These are phyloP conservation scores for Leptomonas pyrrhocoris DNA, from an alignment of 208 protist species.

Conservation along the genomic window DNA sequence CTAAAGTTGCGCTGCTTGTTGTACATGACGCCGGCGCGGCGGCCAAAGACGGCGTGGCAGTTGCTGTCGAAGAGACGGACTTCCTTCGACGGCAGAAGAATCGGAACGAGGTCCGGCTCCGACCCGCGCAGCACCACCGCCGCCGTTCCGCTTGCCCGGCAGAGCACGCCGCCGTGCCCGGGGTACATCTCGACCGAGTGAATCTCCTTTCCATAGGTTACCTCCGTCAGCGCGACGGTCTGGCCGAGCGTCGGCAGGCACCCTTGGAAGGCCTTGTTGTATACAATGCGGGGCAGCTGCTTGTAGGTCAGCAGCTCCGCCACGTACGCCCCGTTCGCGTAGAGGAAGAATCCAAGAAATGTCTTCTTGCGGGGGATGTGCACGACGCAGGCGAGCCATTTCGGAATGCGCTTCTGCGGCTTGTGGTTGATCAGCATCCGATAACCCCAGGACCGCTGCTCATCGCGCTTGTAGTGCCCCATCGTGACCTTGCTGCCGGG, in stretches of 20 bases:
- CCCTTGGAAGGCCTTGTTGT: slow-evolving; percentile 89
- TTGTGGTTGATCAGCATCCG: slow-evolving; percentile 90
- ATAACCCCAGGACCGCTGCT: slow-evolving; percentile 77
- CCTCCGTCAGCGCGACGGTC: slow-evolving; percentile 84
- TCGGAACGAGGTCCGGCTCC: slow-evolving; percentile 86
- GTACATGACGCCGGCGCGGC: slow-evolving; percentile 91
- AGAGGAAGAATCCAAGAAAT: slow-evolving; percentile 91
- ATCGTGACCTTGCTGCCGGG: slow-evolving; percentile 84
- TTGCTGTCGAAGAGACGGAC: slow-evolving; percentile 90
- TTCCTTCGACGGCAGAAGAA: slow-evolving; percentile 91
- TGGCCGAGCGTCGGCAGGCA: slow-evolving; percentile 91
- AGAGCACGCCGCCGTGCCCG: slow-evolving; percentile 83
- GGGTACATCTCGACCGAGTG: slow-evolving; percentile 94
- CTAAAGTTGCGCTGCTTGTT: slow-evolving; percentile 85
- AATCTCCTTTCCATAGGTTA: slow-evolving; percentile 91
- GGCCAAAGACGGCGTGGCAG: slow-evolving; percentile 88
- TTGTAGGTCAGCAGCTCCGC: slow-evolving; percentile 93
- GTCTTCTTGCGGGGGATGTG: slow-evolving; percentile 80
- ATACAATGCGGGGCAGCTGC: slow-evolving; percentile 89
- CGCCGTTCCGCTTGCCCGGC: slow-evolving; percentile 83
- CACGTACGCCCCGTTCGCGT: slow-evolving; percentile 91
- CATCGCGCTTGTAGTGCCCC: slow-evolving; percentile 87
- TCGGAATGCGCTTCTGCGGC: slow-evolving; percentile 88
- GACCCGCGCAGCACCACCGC: slow-evolving; percentile 87
- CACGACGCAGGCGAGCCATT: slow-evolving; percentile 90